Conservation (phyloP, 495 filamentous ascomycete species). For the Penicillium verhagenii region DNA sequence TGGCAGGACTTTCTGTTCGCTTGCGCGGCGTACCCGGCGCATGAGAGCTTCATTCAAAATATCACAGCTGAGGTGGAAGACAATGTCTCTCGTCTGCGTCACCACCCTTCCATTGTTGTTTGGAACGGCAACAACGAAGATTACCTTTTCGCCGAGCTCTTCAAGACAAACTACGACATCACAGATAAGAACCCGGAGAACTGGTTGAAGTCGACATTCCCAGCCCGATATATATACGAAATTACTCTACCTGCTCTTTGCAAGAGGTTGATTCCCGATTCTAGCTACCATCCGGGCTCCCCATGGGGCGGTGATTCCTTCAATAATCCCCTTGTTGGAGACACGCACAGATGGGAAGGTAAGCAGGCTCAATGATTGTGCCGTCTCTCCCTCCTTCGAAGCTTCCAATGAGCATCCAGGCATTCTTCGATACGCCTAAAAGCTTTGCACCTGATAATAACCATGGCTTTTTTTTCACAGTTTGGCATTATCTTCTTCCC, state of each 20-base stretch:
- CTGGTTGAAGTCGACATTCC: conserved; percentile 86
- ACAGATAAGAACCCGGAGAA: conserved; percentile 74
- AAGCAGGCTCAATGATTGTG: too few relatives aligned
- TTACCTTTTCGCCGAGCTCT: conserved; percentile 79
- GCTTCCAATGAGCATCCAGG: too few relatives aligned
- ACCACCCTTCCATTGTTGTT: conserved; percentile 85
- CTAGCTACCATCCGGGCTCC: conserved; percentile 81
- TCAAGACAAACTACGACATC: conserved; percentile 57
- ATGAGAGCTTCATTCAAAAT: conserved; percentile 64
- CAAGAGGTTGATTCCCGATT: conserved; percentile 56
- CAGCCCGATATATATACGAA: conserved; percentile 93
- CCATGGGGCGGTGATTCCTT: conserved; percentile 81
- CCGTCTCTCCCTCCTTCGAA: too few relatives aligned
- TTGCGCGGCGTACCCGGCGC: conserved; percentile 77
- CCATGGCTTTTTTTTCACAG: too few relatives aligned
- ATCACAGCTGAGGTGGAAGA: conserved; percentile 67
- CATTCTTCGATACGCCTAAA: too few relatives aligned
- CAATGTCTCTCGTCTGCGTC: conserved; percentile 73
- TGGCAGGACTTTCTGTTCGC: conserved; percentile 87
- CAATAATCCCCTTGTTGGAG: conserved; percentile 78
- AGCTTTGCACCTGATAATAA: too few relatives aligned
- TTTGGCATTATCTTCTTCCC: too few relatives aligned
- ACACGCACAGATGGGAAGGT: conserved; percentile 95
- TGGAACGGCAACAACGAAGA: conserved; percentile 94
- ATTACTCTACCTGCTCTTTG: conserved; percentile 75